Conservation (phyloP, 371 early-diverging fungal species). For the Amoeboaphelidium protococcarum region DNA sequence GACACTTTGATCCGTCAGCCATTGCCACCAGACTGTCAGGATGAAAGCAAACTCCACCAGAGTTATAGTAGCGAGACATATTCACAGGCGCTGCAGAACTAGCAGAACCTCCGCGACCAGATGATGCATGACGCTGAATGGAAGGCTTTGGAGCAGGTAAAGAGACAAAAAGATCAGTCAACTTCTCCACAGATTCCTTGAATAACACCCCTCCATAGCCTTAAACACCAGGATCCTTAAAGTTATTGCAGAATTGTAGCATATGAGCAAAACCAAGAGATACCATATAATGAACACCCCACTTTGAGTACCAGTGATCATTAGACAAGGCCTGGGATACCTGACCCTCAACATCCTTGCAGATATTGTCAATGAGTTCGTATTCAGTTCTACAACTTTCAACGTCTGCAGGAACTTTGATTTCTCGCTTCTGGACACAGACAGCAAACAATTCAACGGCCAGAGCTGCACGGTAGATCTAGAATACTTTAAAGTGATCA, state of each 20-base stretch:
- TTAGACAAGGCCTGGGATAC: slow-evolving; percentile 6
- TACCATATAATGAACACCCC: slow-evolving; percentile 12
- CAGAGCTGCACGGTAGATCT: no score
- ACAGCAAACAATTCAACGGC: no score
- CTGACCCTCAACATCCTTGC: slow-evolving; percentile 9
- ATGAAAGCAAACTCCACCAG: slow-evolving; percentile 4
- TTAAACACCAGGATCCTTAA: slow-evolving; percentile 15
- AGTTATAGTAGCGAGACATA: slow-evolving; percentile 1
- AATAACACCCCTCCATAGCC: slow-evolving; percentile 5
- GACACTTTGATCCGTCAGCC: slow-evolving; percentile 2
- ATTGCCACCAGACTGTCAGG: slow-evolving; percentile 2
- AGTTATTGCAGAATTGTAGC: slow-evolving; percentile 11
- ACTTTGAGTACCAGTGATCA: slow-evolving; percentile 5
- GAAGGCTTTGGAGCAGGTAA: slow-evolving; percentile 9
- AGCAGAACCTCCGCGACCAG: background rate
- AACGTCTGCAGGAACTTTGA: background rate
- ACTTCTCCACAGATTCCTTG: slow-evolving; percentile 3
- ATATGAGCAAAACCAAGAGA: slow-evolving; percentile 8
- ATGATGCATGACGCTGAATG: background rate
- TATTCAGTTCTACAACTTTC: background rate
- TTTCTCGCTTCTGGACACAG: no score
- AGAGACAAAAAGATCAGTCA: slow-evolving; percentile 7
- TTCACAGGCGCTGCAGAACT: background rate
- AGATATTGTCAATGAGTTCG: slow-evolving; percentile 1
- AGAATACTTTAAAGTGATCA: no score